Conservation (phyloP, 208 protist genomes). For the Trypanosoma avium region DNA sequence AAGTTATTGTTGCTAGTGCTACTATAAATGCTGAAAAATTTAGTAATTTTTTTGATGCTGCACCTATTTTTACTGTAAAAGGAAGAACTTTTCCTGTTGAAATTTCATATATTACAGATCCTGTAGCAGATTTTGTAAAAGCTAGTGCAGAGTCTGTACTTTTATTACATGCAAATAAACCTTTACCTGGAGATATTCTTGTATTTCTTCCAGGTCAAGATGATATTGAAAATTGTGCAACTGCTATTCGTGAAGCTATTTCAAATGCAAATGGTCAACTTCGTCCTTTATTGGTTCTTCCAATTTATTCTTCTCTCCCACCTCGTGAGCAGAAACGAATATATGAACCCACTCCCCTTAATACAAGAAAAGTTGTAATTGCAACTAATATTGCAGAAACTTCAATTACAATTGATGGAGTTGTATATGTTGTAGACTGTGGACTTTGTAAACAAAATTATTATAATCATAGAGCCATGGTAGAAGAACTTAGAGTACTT, state of each 20-base stretch:
- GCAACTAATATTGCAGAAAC: conserved; percentile 99
- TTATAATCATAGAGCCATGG: conserved; percentile 96
- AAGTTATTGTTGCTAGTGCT: conserved; percentile 97
- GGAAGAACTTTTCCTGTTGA: conserved; percentile 98
- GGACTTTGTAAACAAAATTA: conserved; percentile 97
- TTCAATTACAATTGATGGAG: conserved; percentile 99
- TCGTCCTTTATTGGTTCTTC: conserved; percentile 94
- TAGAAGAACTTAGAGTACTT: conserved; percentile 95
- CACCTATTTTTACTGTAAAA: conserved; percentile 94
- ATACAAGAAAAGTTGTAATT: conserved; percentile 96
- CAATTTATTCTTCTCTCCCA: conserved; percentile 98
- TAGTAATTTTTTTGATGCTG: conserved; percentile 95
- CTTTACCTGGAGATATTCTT: conserved; percentile 98
- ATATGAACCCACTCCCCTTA: conserved; percentile 95
- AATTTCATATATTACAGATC: conserved; percentile 91
- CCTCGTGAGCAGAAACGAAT: conserved; percentile 98
- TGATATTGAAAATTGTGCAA: conserved; percentile 94
- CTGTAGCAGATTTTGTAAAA: conserved; percentile 98
- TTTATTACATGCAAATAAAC: conserved; percentile 85
- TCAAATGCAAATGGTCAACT: conserved; percentile 53
- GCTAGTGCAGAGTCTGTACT: conserved; percentile 94
- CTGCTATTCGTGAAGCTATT: conserved; percentile 58
- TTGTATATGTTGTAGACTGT: conserved; percentile 98
- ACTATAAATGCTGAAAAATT: conserved; percentile 99
- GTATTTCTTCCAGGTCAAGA: conserved; percentile 99